These are phyloP conservation scores for Melastoma candidum DNA, from an alignment of 441 rosid species.

Conservation along the genomic window DNA sequence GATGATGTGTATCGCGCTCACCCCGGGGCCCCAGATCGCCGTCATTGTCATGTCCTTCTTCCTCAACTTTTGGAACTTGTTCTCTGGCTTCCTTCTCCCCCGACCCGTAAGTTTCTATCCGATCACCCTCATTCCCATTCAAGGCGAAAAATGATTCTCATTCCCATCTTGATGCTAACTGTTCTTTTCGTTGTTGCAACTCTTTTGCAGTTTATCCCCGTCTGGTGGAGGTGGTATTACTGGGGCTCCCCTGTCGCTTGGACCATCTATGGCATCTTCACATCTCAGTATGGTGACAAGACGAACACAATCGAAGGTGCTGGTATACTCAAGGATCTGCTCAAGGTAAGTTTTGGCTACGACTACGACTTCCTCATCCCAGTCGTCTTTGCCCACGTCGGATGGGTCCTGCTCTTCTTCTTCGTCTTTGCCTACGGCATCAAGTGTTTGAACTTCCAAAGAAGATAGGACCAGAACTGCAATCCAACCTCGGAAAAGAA, in stretches of 20 bases:
- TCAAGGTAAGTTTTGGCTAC: slow-evolving; percentile 13
- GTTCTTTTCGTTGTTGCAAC: too few relatives aligned
- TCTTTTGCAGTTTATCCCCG: slow-evolving; percentile 10
- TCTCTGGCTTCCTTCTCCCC: slow-evolving; percentile 2
- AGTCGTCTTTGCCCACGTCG: slow-evolving; percentile 16
- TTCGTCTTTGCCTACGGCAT: slow-evolving; percentile 22
- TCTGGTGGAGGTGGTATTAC: slow-evolving; percentile 15
- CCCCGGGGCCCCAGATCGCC: slow-evolving; percentile 6
- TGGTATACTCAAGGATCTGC: too few relatives aligned
- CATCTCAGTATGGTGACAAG: slow-evolving; percentile 20
- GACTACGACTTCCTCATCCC: slow-evolving; percentile 20
- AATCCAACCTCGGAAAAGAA: background rate
- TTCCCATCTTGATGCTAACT: too few relatives aligned
- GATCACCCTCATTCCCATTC: too few relatives aligned
- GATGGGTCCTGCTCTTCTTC: slow-evolving; percentile 23
- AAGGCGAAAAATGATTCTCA: too few relatives aligned
- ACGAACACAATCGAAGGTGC: background rate
- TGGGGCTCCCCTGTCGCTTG: slow-evolving; percentile 20
- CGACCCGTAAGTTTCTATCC: background rate
- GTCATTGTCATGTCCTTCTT: background rate
- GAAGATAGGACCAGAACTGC: slow-evolving; percentile 8
- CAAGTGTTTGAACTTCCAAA: slow-evolving; percentile 24
- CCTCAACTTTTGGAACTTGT: slow-evolving; percentile 1
- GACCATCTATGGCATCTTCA: slow-evolving; percentile 21
- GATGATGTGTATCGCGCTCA: slow-evolving; percentile 6